Evolutionary conservation across 495 filamentous ascomycete genomes (phyloP).

Genomic region (Aspergillus campestris): DNA sequence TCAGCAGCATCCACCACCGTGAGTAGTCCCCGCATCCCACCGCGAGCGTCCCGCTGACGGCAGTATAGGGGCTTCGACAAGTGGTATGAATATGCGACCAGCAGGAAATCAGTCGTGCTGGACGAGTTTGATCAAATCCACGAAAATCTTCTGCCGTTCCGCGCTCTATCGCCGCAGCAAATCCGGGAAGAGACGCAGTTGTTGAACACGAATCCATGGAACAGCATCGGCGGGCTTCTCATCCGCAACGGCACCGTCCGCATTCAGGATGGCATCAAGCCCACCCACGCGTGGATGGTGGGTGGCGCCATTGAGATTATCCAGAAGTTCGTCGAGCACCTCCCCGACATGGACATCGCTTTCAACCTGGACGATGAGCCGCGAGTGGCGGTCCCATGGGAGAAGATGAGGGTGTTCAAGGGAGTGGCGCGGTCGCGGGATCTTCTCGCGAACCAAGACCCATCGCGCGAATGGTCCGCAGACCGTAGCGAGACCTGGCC

Average conservation of each 20-base stretch:
- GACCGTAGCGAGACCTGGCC: slow-evolving; percentile 32
- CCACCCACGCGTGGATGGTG: slow-evolving; percentile 49
- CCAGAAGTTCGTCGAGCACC: slow-evolving; percentile 54
- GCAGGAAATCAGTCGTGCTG: slow-evolving; percentile 54
- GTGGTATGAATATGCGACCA: slow-evolving; percentile 67
- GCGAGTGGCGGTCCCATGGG: slow-evolving; percentile 64
- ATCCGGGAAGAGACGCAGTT: slow-evolving; percentile 44
- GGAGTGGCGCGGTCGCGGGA: slow-evolving; percentile 23
- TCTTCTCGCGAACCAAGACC: slow-evolving; percentile 11
- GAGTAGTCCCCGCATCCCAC: slow-evolving; percentile 1
- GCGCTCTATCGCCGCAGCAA: slow-evolving; percentile 53
- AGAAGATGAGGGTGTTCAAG: slow-evolving; percentile 37
- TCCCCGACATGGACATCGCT: slow-evolving; percentile 74
- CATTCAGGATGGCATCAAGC: slow-evolving; percentile 38
- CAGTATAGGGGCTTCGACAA: slow-evolving; percentile 35
- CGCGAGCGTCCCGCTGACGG: slow-evolving; percentile 5
- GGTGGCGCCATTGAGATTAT: slow-evolving; percentile 55
- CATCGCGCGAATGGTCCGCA: slow-evolving; percentile 25
- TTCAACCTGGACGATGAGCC: slow-evolving; percentile 75
- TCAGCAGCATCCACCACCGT: slow-evolving; percentile 42
- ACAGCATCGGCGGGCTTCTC: slow-evolving; percentile 39
- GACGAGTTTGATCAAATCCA: slow-evolving; percentile 73
- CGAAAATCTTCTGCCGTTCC: slow-evolving; percentile 63
- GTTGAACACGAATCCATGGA: slow-evolving; percentile 38
- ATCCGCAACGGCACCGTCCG: slow-evolving; percentile 38